A percentile compares a stretch with the other conserved stretches of the same genome.
Conservation (phyloP, 768 basidiomycete genomes). For the Leccinum olivaceopallidum region DNA sequence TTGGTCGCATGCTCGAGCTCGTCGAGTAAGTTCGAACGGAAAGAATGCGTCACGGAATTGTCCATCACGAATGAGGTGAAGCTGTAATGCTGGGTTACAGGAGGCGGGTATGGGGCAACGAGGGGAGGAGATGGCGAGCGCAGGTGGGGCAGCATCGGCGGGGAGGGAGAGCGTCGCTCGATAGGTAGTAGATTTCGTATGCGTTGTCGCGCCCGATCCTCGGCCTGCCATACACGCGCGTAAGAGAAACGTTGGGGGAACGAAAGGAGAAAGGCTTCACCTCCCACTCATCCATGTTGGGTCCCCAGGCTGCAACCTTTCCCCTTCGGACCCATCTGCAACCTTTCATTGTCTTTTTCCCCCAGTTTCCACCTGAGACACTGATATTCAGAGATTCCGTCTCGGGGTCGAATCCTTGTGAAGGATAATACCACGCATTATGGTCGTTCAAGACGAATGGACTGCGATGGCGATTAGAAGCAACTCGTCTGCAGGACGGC, state of each 20-base stretch:
- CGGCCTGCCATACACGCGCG: conserved; percentile 48
- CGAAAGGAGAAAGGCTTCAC: conserved; percentile 36
- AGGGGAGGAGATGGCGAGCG: conserved; percentile 79
- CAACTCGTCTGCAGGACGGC: background rate
- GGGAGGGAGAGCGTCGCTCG: conserved; percentile 66
- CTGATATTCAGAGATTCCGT: conserved; percentile 53
- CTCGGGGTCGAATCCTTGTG: conserved; percentile 70
- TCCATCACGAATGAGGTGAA: conserved; percentile 88
- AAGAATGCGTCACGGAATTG: conserved; percentile 79
- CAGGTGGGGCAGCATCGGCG: conserved; percentile 72
- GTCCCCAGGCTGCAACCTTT: conserved; percentile 84
- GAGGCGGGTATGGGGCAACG: conserved; percentile 71
- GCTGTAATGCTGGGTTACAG: conserved; percentile 64
- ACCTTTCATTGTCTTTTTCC: conserved; percentile 72
- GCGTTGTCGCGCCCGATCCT: conserved; percentile 82
- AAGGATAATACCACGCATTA: conserved; percentile 83
- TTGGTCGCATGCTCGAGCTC: conserved; percentile 83
- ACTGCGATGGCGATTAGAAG: conserved; percentile 25
- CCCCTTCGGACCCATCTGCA: conserved; percentile 81
- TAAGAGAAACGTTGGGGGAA: conserved; percentile 11
- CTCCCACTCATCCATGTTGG: conserved; percentile 85
- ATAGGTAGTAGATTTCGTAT: conserved; percentile 64
- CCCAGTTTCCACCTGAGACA: conserved; percentile 75
- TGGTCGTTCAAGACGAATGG: conserved; percentile 64
- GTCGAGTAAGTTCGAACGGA: conserved; percentile 74